Base-by-base conservation (phyloP, 2,329 filamentous ascomycete species). In the Escovopsis sp. region DNA sequence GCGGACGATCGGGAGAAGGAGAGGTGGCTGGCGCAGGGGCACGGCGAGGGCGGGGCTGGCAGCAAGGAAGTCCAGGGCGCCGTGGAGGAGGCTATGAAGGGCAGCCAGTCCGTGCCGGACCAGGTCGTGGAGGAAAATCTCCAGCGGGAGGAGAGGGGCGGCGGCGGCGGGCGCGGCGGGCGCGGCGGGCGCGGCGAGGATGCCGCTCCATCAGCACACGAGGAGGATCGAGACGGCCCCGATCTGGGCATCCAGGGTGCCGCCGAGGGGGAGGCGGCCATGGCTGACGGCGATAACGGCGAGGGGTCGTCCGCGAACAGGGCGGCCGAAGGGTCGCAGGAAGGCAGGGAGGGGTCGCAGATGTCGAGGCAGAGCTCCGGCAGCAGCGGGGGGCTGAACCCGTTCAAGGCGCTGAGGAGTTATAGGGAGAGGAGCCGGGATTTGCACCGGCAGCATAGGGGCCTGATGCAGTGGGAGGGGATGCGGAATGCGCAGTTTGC, bases 401-500 rank as follows among this genome's bases (percentile, higher is more conserved):
- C 74, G 0, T 60, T 76, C 45, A 67, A 67, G 49, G 65, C 71
- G 49, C 68, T 71, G 55, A 78, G 78, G 56, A 71, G 80, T 16
- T 76, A 81, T 57, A 78, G 76, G 51, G 68, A 69, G 43, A 72
- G 77, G 47, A 85, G 80, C 55, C 76, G 81, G 47, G 78, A 83
- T 37, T 70, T 95, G 57, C 81, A 88, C 57, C 75, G 88, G 1
- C 86, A 88, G 63, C 87, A 95, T 51, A 72, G 88, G 10, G 89
- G 89, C 0, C 54, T 94, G 56, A 94, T 95, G 85, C 89, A 96
- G 60, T 96, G 88, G 87, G 84, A 79, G 54, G 88, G 89, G 0
- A 83, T 88, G 57, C 72, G 89, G 34, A 94, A 94, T 56, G 68
- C 77, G 16, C 77, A 79, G 50, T 96, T 95, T 58, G 88, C 81